Conservation (phyloP, 257 asterid genomes). For the Primulina huaijiensis region DNA sequence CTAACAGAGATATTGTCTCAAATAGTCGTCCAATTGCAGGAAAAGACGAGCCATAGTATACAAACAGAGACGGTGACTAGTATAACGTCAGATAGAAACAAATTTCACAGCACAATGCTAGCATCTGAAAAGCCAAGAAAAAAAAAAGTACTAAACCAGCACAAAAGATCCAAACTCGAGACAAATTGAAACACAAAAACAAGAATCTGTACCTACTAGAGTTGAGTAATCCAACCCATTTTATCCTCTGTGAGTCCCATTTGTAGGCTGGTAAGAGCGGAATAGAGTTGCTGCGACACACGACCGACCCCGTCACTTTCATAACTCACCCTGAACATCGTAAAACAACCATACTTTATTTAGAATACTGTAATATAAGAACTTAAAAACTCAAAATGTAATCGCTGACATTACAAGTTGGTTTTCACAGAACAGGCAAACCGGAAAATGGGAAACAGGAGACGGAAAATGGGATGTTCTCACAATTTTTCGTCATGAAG, state of each 20-base stretch:
- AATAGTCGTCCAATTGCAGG: background rate
- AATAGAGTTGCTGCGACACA: constrained; percentile 74
- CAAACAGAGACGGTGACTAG: background rate
- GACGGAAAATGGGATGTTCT: background rate
- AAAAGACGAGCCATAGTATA: background rate
- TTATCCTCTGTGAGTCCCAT: constrained; percentile 82
- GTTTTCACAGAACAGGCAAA: background rate
- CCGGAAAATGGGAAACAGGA: background rate
- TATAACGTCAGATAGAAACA: background rate
- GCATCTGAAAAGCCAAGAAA: background rate
- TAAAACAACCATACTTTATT: background rate
- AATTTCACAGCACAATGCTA: constrained; percentile 3
- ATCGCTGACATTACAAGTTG: background rate
- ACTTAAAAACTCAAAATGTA: background rate
- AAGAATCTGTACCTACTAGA: constrained; percentile 38
- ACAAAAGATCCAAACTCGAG: background rate
- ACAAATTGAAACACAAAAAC: constrained; percentile 12
- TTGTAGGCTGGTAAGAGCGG: constrained; percentile 80
- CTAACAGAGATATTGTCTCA: background rate
- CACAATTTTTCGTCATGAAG: background rate
- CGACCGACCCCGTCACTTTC: constrained; percentile 72
- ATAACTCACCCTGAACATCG: constrained; percentile 55
- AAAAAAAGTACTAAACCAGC: background rate
- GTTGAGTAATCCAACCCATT: constrained; percentile 72
- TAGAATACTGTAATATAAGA: background rate